Base-by-base conservation (phyloP, 2,329 filamentous ascomycete genomes). In the Pseudocercospora fijiensis region DNA sequence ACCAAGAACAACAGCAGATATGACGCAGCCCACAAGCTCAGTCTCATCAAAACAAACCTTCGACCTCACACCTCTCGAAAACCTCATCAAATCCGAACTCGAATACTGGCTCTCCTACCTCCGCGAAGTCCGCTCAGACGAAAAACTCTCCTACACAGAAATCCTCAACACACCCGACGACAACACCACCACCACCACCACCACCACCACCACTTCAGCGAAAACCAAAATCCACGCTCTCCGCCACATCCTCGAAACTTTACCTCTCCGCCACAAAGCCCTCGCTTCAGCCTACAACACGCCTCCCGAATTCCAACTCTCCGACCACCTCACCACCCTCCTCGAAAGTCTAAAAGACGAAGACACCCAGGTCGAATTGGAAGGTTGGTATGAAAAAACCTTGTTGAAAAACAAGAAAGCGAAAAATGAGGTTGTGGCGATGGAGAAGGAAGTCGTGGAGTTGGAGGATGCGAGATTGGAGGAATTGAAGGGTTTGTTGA, bases 201-300 rank as follows among this genome's bases (percentile, higher is more conserved):
- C 55, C 20, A 22, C 55, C 28, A 10, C 30, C n/a, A 18, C 22
- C 47, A 57, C 58, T n/a, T 55, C 51, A 27, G 27, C 22, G 22
- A 26, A 16, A 8, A 10, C 26, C 22, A 41, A 56, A 24, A 24
- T 56, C 9, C 28, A 16, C 4, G 53, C 28, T 10, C 51, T 68
- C 3, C 52, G 28, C 10, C 59, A 66, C 20, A 43, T 66, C 30
- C 61, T 68, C 52, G 66, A 66, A 20, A 62, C 61, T 4, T 47
- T 68, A 16, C 66, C 66, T 16, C 26, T 63, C 18, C 59, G 66
- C 8, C 57, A 66, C 30, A 53, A 52, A 59, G 64, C 61, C 2
- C 49, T 68, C 3, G 61, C 33, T 1, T 30, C 22, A 26, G 61
- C 61, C 9, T 68, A 68, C 57, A 22, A 37, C n/a, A 20, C 16